A percentile compares a stretch with the other conserved stretches of the same genome.
Evolutionary conservation across 192 early-diverging fungal genomes (phyloP).

Genomic region (Backusella mclennaniae): DNA sequence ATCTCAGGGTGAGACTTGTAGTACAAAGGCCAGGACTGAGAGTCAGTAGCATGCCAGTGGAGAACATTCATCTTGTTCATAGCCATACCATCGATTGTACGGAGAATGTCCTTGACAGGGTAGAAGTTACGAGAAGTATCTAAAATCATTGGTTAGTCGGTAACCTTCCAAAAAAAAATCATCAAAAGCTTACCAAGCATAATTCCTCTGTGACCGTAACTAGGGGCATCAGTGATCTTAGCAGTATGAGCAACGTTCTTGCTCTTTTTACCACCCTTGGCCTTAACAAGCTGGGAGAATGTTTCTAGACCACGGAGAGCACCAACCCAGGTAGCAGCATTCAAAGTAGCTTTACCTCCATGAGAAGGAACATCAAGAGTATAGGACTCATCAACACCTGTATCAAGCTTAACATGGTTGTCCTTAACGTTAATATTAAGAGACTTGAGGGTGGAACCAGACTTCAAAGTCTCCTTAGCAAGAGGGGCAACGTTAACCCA

Average conservation of each 20-base stretch:
- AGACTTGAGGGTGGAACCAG: neutral
- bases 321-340: slow-evolving; percentile 61
- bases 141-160: too few species aligned
- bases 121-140: slow-evolving; percentile 70
- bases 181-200: slow-evolving; percentile 36
- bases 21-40: slow-evolving; percentile 72
- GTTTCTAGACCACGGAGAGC: slow-evolving; percentile 74
- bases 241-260: slow-evolving; percentile 53
- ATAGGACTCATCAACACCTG: slow-evolving; percentile 70
- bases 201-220: slow-evolving; percentile 72
- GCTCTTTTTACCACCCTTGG: slow-evolving; percentile 5
- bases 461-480: neutral
- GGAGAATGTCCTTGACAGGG: slow-evolving; percentile 51
- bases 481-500: neutral
- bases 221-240: slow-evolving; percentile 59
- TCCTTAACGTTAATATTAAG: slow-evolving; percentile 48
- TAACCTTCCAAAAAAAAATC: too few species aligned
- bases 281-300: slow-evolving; percentile 61
- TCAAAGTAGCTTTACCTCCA: slow-evolving; percentile 50
- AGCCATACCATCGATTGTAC: slow-evolving; percentile 67
- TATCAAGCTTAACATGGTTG: slow-evolving; percentile 47
- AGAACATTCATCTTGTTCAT: slow-evolving; percentile 77
- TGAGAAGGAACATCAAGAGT: slow-evolving; percentile 55
- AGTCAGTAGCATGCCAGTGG: slow-evolving; percentile 74
- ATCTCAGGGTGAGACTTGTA: slow-evolving; percentile 62